These are phyloP conservation scores for Trypanosoma vivax DNA, from an alignment of 208 protist genomes.

Conservation along the genomic window DNA sequence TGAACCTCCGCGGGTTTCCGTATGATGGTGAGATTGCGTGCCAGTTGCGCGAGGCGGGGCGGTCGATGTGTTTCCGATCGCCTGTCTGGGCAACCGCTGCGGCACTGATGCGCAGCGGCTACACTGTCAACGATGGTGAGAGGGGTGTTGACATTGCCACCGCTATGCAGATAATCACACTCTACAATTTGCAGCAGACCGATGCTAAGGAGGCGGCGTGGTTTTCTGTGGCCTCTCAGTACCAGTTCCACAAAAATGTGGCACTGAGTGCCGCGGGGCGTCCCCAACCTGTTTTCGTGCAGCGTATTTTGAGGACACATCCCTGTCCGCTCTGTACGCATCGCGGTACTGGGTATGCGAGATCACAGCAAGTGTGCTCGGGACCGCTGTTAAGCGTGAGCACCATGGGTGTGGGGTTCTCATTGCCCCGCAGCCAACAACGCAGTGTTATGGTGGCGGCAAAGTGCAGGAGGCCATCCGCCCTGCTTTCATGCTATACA, in stretches of 20 bases:
- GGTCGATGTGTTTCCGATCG: slow-evolving; percentile 23
- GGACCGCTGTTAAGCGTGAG: slow-evolving; percentile 16
- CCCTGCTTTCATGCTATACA: slow-evolving; percentile 27
- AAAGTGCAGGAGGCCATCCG: not conserved
- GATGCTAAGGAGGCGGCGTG: slow-evolving; percentile 1
- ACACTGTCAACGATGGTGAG: slow-evolving; percentile 16
- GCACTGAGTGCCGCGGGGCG: slow-evolving; percentile 8
- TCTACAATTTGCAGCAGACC: slow-evolving; percentile 71
- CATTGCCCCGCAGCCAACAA: not conserved
- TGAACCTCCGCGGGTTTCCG: slow-evolving; percentile 9
- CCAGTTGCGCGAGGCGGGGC: slow-evolving; percentile 11
- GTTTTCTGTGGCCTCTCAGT: not conserved
- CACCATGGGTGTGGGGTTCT: slow-evolving; percentile 20
- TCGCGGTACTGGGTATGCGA: slow-evolving; percentile 33
- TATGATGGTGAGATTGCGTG: slow-evolving; percentile 27
- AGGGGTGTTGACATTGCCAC: slow-evolving; percentile 18
- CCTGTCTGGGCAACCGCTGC: slow-evolving; percentile 33
- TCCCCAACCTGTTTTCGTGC: not conserved
- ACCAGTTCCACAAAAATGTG: not conserved
- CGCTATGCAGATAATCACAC: not conserved
- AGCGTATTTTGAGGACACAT: not conserved
- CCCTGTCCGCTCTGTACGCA: slow-evolving; percentile 14
- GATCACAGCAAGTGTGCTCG: slow-evolving; percentile 18
- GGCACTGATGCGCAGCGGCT: slow-evolving; percentile 14
- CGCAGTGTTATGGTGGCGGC: not conserved